Evolutionary conservation across 2,329 filamentous ascomycete genomes (phyloP).

Genomic region (Penicillium vulpinum): DNA sequence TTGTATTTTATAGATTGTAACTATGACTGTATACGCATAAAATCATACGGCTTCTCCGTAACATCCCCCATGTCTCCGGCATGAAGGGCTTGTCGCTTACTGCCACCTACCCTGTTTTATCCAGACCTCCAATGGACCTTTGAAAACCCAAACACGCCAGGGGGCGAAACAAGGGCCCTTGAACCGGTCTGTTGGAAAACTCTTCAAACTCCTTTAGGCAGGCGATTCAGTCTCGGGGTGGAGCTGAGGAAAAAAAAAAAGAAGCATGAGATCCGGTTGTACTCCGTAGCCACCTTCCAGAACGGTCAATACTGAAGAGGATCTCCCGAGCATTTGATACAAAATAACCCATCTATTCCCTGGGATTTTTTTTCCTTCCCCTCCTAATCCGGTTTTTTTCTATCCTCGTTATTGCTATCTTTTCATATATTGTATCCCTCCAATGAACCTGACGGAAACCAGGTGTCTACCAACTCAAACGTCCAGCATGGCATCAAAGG

Average conservation of each 20-base stretch:
- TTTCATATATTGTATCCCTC: background rate
- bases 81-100: slow-evolving; percentile 8
- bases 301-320: slow-evolving; percentile 25
- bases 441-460: slow-evolving; percentile 19
- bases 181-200: slow-evolving; percentile 13
- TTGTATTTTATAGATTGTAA: background rate
- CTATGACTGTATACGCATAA: background rate
- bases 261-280: slow-evolving; percentile 24
- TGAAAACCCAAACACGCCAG: slow-evolving; percentile 11
- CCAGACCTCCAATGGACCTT: slow-evolving; percentile 7
- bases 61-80: slow-evolving; percentile 4
- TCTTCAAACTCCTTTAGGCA: slow-evolving; percentile 26
- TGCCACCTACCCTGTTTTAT: background rate
- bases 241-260: slow-evolving; percentile 21
- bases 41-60: background rate
- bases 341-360: slow-evolving; percentile 7
- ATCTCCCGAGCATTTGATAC: slow-evolving; percentile 13
- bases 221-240: slow-evolving; percentile 20
- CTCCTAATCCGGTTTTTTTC: slow-evolving; percentile 2
- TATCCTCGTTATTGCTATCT: background rate
- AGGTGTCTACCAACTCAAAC: slow-evolving; percentile 8
- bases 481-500: slow-evolving; percentile 15
- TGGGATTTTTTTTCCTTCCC: background rate
- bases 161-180: background rate
- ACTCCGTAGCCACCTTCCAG: slow-evolving; percentile 27